Conservation (phyloP, 176 grass and related monocot species). For the Triticum urartu region DNA sequence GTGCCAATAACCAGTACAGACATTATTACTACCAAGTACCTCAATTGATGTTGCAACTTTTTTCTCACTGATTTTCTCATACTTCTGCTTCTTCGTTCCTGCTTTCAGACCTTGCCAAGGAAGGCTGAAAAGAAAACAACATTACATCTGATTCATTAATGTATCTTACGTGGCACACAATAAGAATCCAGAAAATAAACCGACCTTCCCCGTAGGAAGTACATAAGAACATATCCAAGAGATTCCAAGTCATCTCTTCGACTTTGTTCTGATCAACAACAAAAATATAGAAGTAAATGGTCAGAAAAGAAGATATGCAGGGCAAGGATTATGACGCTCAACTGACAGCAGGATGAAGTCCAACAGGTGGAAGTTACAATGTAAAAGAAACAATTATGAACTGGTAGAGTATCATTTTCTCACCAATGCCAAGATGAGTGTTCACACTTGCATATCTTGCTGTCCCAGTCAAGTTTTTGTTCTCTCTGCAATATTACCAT, state of each 20-base stretch:
- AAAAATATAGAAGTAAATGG: slow-evolving; percentile 1
- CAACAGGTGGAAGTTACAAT: neutral
- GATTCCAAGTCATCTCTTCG: slow-evolving; percentile 98
- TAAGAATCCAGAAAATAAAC: slow-evolving; percentile 32
- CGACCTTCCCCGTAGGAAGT: slow-evolving; percentile 95
- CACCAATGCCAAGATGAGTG: slow-evolving; percentile 98
- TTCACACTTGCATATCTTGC: slow-evolving; percentile 94
- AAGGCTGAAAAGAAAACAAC: slow-evolving; percentile 57
- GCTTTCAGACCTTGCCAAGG: slow-evolving; percentile 99
- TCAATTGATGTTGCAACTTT: slow-evolving; percentile 98
- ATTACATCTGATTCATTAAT: slow-evolving; percentile 8
- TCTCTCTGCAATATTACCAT: slow-evolving; percentile 71
- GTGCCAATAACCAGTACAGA: slow-evolving; percentile 4
- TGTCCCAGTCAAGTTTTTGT: slow-evolving; percentile 94
- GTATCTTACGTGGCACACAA: neutral
- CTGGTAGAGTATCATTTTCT: slow-evolving; percentile 33
- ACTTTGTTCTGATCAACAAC: slow-evolving; percentile 77
- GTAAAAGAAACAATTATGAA: neutral
- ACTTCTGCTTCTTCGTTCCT: slow-evolving; percentile 94
- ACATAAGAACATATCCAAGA: slow-evolving; percentile 99
- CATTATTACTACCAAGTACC: slow-evolving; percentile 28
- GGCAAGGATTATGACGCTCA: neutral
- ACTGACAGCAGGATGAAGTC: slow-evolving; percentile 3
- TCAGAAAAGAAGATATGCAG: neutral
- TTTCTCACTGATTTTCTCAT: slow-evolving; percentile 95